Percentiles rank a stretch among this genome's conserved stretches.
Evolutionary conservation across 305 asterid species (phyloP).

Genomic region (Fraxinus xanthoxyloides): DNA sequence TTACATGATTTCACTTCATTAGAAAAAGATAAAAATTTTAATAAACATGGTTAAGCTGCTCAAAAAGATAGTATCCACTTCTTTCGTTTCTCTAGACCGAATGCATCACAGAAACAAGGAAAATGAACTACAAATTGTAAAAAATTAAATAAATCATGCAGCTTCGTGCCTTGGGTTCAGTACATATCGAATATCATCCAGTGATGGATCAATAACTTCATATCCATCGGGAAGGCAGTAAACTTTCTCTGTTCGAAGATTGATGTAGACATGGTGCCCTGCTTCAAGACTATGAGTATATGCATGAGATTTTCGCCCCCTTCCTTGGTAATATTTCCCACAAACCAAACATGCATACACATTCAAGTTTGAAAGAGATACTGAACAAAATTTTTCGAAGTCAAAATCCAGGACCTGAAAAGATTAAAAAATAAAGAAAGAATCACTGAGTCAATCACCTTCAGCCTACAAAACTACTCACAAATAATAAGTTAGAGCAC

Average conservation of each 20-base stretch:
- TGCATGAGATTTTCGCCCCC: conserved; percentile 92
- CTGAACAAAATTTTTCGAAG: conserved; percentile 93
- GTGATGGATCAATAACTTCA: conserved; percentile 83
- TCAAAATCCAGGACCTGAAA: conserved; percentile 95
- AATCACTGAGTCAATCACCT: background rate
- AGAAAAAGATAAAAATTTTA: conserved; percentile 4
- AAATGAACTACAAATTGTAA: background rate
- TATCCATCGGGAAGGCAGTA: conserved; percentile 99
- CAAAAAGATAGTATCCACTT: background rate
- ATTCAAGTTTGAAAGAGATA: conserved; percentile 88
- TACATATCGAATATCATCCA: conserved; percentile 89
- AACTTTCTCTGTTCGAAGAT: conserved; percentile 89
- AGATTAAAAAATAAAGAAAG: background rate
- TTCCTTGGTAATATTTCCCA: conserved; percentile 94
- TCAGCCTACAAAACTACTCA: background rate
- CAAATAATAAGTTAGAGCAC: background rate
- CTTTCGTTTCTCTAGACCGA: background rate
- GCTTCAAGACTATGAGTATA: conserved; percentile 97
- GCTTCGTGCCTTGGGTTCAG: conserved; percentile 76
- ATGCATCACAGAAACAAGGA: background rate
- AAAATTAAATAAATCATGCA: background rate
- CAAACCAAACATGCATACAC: conserved; percentile 96
- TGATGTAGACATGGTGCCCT: conserved; percentile 88
- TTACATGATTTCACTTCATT: background rate
- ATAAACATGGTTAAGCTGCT: background rate